Evolutionary conservation across 371 early-diverging fungal genomes (phyloP), one percentile per base, ranked within the genome.

Genomic region (Lichtheimia hyalospora): DNA sequence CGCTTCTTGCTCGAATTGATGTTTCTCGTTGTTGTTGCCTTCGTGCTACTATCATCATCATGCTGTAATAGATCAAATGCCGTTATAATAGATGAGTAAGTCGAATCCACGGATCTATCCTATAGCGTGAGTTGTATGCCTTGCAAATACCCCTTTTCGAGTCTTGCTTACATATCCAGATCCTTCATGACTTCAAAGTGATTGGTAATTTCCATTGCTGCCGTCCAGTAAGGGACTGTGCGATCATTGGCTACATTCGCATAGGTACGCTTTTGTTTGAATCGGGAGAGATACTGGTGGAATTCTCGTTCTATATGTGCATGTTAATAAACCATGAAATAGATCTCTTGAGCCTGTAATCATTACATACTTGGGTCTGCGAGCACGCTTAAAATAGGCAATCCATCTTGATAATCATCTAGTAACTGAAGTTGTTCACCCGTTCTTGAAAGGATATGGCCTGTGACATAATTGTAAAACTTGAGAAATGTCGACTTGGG

Each of bases 201-300:
- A 58, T 89, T 72, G 18, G 64, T 64, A 23, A 68, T 58, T 34
- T 79, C 71, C 49, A 89, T 76, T 4, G 84, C 81, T n/a, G 87
- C 83, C 4, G 87, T 88, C 81, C 83, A 83, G 61, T 83, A 89
- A 10, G 85, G 81, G 0, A 91, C 91, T 1, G 85, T 83, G 12
- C 84, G 80, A 67, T 93, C 93, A 65, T 87, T 86, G 4, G 62
- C 58, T 1, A 83, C 72, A 60, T 93, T 93, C n/a, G 88, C 90
- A 65, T 87, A 90, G 5, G 77, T 43, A 1, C 79, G 64, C 23
- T 85, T 60, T 15, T 61, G 49, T 49, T 82, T 78, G 60, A 86
- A 84, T 28, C 74, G 70, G 6, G 73, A 58, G 23, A 89, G 64
- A 0, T 77, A 86, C 34, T 77, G 68, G 58, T 78, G 77, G 63